These are phyloP conservation scores for Sisymbrium altissimum DNA, from an alignment of 345 rosid species.

Conservation along the genomic window DNA sequence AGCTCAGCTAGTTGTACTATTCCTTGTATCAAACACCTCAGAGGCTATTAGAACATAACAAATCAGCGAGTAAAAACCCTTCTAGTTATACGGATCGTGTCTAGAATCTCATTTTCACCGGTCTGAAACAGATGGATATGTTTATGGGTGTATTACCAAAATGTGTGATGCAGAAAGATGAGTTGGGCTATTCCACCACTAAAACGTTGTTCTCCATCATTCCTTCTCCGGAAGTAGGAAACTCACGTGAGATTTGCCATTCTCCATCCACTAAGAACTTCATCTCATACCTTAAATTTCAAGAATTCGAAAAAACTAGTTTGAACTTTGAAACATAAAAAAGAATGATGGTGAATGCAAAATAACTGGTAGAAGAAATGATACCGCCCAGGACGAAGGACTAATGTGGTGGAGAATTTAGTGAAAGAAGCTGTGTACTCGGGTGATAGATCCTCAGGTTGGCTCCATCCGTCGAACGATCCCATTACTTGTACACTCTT, in stretches of 20 bases:
- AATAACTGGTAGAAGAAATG: background rate
- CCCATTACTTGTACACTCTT: constrained; percentile 96
- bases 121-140: background rate
- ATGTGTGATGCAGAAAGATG: background rate
- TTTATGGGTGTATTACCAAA: constrained; percentile 7
- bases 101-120: background rate
- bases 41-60: background rate
- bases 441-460: constrained; percentile 74
- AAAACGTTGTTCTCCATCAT: constrained; percentile 64
- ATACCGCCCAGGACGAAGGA: constrained; percentile 90
- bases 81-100: background rate
- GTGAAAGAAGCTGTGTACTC: constrained; percentile 72
- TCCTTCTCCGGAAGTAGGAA: constrained; percentile 74
- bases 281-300: constrained; percentile 68
- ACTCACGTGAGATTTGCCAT: constrained; percentile 77
- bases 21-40: background rate
- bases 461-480: constrained; percentile 87
- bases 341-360: background rate
- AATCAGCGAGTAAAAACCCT: background rate
- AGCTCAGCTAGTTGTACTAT: background rate
- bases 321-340: background rate
- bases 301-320: background rate
- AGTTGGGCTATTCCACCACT: constrained; percentile 49
- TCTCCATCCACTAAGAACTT: constrained; percentile 92
- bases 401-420: constrained; percentile 56